Conservation (phyloP, 1,284 basidiomycete genomes). For the Ganoderma lucidum region DNA sequence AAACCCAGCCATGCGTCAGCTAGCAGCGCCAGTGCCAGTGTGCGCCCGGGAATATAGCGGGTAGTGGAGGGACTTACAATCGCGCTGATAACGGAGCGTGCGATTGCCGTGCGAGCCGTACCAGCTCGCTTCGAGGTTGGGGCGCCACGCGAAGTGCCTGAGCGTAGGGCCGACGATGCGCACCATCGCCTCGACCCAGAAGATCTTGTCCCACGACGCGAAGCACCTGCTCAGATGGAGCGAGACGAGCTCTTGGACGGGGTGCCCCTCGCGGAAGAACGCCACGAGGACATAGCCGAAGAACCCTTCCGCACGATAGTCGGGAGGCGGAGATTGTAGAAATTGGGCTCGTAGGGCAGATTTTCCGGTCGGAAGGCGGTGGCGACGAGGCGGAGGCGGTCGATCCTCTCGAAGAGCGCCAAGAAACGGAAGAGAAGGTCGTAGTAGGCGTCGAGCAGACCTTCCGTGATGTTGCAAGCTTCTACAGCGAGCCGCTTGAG, state of each 20-base stretch:
- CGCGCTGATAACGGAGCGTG: not conserved
- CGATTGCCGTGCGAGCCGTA: not conserved
- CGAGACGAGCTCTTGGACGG: not conserved
- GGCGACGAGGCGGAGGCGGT: constrained; percentile 1
- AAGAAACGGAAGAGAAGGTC: constrained; percentile 1
- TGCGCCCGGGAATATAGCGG: too few species aligned
- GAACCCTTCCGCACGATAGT: not conserved
- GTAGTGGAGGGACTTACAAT: not conserved
- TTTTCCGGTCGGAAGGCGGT: not conserved
- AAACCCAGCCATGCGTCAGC: not conserved
- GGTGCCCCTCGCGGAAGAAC: not conserved
- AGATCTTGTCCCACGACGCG: not conserved
- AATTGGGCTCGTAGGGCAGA: not conserved
- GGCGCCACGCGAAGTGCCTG: not conserved
- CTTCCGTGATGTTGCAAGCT: not conserved
- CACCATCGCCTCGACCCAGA: not conserved
- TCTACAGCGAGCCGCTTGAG: not conserved
- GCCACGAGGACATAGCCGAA: not conserved
- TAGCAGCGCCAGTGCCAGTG: too few species aligned
- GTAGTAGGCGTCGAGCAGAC: not conserved
- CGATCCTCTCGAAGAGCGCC: not conserved
- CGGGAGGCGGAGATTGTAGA: not conserved
- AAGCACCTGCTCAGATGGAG: not conserved
- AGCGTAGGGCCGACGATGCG: not conserved
- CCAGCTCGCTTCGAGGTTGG: not conserved